These are phyloP conservation scores for Carex scoparia DNA, from an alignment of 176 grass and related monocot species.

Conservation along the genomic window DNA sequence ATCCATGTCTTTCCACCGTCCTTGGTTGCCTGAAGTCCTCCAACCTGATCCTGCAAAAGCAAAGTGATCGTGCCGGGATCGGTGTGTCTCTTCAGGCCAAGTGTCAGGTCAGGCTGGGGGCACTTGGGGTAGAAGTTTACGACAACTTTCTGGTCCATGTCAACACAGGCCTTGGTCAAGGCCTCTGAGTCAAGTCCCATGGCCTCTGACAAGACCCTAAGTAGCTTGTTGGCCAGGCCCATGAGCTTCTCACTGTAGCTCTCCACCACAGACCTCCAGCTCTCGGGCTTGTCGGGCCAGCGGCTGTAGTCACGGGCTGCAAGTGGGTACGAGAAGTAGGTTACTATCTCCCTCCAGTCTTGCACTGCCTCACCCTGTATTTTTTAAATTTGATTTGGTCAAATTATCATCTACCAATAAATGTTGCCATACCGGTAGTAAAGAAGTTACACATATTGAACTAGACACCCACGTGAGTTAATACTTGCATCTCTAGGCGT, in stretches of 20 bases:
- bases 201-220: constrained; percentile 74
- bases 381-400: background rate
- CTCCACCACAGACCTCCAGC: constrained; percentile 59
- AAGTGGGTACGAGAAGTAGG: constrained; percentile 87
- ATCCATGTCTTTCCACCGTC: constrained; percentile 80
- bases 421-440: background rate
- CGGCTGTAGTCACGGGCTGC: constrained; percentile 55
- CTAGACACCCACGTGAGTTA: background rate
- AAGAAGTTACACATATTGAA: background rate
- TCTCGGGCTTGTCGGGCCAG: constrained; percentile 84
- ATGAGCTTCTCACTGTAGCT: constrained; percentile 72
- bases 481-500: background rate
- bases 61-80: constrained; percentile 92
- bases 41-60: constrained; percentile 85
- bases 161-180: constrained; percentile 56
- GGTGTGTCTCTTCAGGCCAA: constrained; percentile 88
- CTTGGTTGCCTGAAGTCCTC: constrained; percentile 88
- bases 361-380: constrained; percentile 74
- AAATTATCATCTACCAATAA: background rate
- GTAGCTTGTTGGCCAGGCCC: constrained; percentile 54
- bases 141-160: constrained; percentile 96
- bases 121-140: constrained; percentile 96
- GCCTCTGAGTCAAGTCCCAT: constrained; percentile 68
- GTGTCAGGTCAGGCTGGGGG: constrained; percentile 88
- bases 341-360: constrained; percentile 93